Evolutionary conservation across 176 grass and related monocot species (phyloP), one percentile per base, ranked within the genome.

Genomic region (Carex littledalei): DNA sequence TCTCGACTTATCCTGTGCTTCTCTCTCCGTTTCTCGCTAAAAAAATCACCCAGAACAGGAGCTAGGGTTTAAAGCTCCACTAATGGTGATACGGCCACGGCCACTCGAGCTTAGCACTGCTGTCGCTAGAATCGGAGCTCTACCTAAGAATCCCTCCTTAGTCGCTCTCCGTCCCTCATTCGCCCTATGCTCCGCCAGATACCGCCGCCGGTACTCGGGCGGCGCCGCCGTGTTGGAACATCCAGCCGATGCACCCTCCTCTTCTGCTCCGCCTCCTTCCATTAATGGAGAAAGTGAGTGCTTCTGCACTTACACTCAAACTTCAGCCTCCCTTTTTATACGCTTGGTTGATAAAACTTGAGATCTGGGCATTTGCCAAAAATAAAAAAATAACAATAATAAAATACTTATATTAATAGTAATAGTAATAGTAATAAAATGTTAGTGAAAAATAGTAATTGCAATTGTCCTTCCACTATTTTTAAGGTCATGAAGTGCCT

Each of bases 71-170:
- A n/a, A 4, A 29, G 74, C 21, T 39, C 74, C 21, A 57, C 49
- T 15, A 53, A 99, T 95, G 96, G 88, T 87, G 66, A 82, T 99
- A n/a, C 90, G 84, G 66, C 45, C 90, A 34, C 75, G 84, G 66
- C 47, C 90, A 34, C 75, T 86, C 68, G 87, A 92, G 76, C 88
- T 95, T 62, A 69, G 88, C 16, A 90, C 87, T 45, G 87, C 88
- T 20, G 82, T 84, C 22, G 67, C 93, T 1, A 84, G 90, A 39
- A 80, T 92, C 10, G 84, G 90, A 55, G 87, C 88, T 56, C 70
- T 95, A 13, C 87, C 90, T 41, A 91, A 80, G 5, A 52, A 64
- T 3, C 54, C 67, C 24, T 87, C 84, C 80, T 83, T 77, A 54
- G 49, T 83, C 6, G 41, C 80, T 15, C 49, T 85, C 47, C 83